phyloP scores from a whole-genome alignment of 805 yeast species.

The Candida namnaoensis region DNA sequence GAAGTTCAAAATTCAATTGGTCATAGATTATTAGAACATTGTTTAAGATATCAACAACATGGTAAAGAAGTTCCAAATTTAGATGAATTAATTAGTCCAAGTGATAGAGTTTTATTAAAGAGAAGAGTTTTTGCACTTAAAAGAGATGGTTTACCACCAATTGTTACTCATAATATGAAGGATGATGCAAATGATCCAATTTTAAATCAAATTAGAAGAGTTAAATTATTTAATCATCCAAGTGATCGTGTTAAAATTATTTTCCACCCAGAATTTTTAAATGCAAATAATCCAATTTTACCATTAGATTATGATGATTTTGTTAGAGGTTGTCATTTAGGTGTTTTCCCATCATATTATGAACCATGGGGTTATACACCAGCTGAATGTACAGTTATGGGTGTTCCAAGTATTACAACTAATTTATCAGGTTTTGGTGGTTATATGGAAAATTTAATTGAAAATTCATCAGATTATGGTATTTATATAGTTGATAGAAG shows the following conservation, averaged over 20 bases:
- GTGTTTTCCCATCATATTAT: slow-evolving; percentile 96
- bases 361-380: slow-evolving; percentile 99
- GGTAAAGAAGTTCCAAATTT: slow-evolving; percentile 66
- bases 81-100: slow-evolving; percentile 75
- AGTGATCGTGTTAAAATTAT: slow-evolving; percentile 90
- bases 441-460: slow-evolving; percentile 96
- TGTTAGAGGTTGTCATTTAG: slow-evolving; percentile 95
- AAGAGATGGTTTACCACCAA: slow-evolving; percentile 85
- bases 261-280: slow-evolving; percentile 96
- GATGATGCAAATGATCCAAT: slow-evolving; percentile 91
- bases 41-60: slow-evolving; percentile 56
- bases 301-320: slow-evolving; percentile 95
- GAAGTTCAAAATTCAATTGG: slow-evolving; percentile 87
- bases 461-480: slow-evolving; percentile 91
- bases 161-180: slow-evolving; percentile 94
- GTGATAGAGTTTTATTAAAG: slow-evolving; percentile 83
- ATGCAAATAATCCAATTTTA: slow-evolving; percentile 88
- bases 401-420: slow-evolving; percentile 95
- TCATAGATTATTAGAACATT: slow-evolving; percentile 80
- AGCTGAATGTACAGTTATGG: slow-evolving; percentile 99
- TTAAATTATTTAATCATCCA: slow-evolving; percentile 81
- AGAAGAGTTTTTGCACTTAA: slow-evolving; percentile 90
- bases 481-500: slow-evolving; percentile 95
- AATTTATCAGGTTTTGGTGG: slow-evolving; percentile 96
- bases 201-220: slow-evolving; percentile 83